Conservation (phyloP, 2,329 filamentous ascomycete species). For the Herpotrichia juniperi region DNA sequence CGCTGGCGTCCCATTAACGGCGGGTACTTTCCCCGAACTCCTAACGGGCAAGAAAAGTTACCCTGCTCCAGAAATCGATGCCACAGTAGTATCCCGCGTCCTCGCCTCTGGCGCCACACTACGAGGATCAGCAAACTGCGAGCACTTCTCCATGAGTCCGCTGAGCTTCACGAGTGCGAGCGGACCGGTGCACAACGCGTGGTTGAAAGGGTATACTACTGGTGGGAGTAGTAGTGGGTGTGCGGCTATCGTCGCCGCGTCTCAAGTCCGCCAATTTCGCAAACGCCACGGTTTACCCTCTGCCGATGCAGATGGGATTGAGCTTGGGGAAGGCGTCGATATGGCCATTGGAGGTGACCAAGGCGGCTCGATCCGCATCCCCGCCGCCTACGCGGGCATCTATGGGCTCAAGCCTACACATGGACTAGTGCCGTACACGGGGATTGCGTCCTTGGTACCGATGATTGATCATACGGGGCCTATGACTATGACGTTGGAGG, state of each 20-base stretch:
- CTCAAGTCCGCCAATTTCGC: constrained; percentile 31
- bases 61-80: constrained; percentile 49
- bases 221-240: constrained; percentile 45
- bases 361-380: constrained; percentile 42
- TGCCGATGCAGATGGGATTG: constrained; percentile 17
- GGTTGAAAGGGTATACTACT: constrained; percentile 41
- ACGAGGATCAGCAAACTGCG: constrained; percentile 54
- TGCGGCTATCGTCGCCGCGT: constrained; percentile 37
- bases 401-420: constrained; percentile 53
- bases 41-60: constrained; percentile 45
- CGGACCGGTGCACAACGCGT: constrained; percentile 52
- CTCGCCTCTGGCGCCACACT: constrained; percentile 52
- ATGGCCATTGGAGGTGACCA: constrained; percentile 46
- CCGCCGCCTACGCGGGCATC: constrained; percentile 36
- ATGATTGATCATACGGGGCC: constrained; percentile 56
- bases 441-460: constrained; percentile 46
- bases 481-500: constrained; percentile 49
- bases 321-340: constrained; percentile 41
- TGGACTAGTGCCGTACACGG: constrained; percentile 54
- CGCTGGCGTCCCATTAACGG: constrained; percentile 51
- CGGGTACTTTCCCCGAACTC: constrained; percentile 48
- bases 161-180: constrained; percentile 52
- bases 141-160: constrained; percentile 54
- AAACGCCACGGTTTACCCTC: constrained; percentile 20
- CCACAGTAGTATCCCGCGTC: constrained; percentile 52